Evolutionary conservation across 805 yeast genomes (phyloP), one percentile per base, ranked within the genome.

Genomic region (Ogataea sp.): DNA sequence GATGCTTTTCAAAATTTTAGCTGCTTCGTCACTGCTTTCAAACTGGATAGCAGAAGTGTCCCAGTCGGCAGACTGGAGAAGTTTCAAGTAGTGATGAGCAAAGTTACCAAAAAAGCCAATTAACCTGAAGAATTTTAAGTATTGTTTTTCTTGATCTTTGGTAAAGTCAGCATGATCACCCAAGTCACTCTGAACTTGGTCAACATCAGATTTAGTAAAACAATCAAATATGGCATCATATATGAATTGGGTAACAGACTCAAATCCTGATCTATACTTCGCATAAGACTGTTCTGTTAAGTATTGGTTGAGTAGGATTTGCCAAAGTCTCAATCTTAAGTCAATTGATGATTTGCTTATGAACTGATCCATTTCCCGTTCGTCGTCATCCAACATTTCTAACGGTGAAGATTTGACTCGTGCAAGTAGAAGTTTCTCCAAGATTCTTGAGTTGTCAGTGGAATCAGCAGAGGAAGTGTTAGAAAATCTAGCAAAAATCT

Each of bases 321-420:
- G 75, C 95, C 97, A 89, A 2, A 93, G 59, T 39, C 80, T 79
- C 29, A 88, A 61, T 40, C 74, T 75, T 53, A 87, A 70, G 18
- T 75, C 80, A 18, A 82, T 63, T 0, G 93, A 75, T 0, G 94
- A 77, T 11, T 64, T 65, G 3, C 65, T 59, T 14, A 93, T 64
- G 51, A 90, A 86, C 11, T 64, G 57, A 18, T 69, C 64, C 56
- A 87, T 78, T 7, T 88, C 78, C 14, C 51, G 46, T 27, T 71
- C 65, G 27, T 68, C 72, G 1, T 52, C 40, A 13, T 60, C 32
- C 20, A 33, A n/a, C 4, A 33, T 7, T n/a, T 20, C n/a, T n/a
- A 4, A 13, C 16, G 18, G 24, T 17, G 34, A 21, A 4, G 4
- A 14, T 4, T 13, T 17, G 4, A 8, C 10, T 20, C 20, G 16